These are phyloP conservation scores for Starmera caribaea DNA, from an alignment of 805 yeast genomes.

Conservation along the genomic window DNA sequence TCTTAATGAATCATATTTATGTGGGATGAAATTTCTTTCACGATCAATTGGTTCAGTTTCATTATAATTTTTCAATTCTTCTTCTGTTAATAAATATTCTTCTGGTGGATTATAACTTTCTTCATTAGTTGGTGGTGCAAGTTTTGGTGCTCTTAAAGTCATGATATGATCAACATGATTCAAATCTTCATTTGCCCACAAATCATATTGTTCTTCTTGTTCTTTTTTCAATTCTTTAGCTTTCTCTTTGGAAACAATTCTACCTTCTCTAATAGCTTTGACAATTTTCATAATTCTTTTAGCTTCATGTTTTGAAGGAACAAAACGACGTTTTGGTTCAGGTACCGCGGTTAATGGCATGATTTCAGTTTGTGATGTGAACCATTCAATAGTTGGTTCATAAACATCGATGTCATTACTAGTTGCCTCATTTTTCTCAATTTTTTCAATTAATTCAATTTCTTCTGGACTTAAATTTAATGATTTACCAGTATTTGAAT, in stretches of 20 bases:
- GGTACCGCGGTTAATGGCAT: constrained; percentile 93
- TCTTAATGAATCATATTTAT: constrained; percentile 72
- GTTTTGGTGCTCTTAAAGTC: constrained; percentile 91
- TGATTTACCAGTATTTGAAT: constrained; percentile 77
- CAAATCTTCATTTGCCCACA: constrained; percentile 73
- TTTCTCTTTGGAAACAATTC: constrained; percentile 69
- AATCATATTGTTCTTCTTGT: constrained; percentile 52
- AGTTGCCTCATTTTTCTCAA: constrained; percentile 78
- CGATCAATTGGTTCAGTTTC: constrained; percentile 66
- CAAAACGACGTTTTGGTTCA: constrained; percentile 95
- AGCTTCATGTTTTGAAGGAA: constrained; percentile 96
- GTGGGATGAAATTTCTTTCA: constrained; percentile 71
- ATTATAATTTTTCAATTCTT: constrained; percentile 67
- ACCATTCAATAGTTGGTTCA: constrained; percentile 94
- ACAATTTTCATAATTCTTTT: constrained; percentile 95
- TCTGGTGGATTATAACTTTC: constrained; percentile 97
- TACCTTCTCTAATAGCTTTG: constrained; percentile 91
- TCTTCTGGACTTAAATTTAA: constrained; percentile 82
- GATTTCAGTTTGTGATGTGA: constrained; percentile 69
- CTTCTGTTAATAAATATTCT: constrained; percentile 76
- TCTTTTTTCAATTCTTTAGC: constrained; percentile 39
- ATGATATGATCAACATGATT: constrained; percentile 67
- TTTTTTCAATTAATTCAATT: constrained; percentile 75
- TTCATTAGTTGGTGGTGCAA: constrained; percentile 93
- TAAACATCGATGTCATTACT: constrained; percentile 78